Base-by-base conservation (phyloP, 352 stramenopile species). In the Thalassiosira pacifica region DNA sequence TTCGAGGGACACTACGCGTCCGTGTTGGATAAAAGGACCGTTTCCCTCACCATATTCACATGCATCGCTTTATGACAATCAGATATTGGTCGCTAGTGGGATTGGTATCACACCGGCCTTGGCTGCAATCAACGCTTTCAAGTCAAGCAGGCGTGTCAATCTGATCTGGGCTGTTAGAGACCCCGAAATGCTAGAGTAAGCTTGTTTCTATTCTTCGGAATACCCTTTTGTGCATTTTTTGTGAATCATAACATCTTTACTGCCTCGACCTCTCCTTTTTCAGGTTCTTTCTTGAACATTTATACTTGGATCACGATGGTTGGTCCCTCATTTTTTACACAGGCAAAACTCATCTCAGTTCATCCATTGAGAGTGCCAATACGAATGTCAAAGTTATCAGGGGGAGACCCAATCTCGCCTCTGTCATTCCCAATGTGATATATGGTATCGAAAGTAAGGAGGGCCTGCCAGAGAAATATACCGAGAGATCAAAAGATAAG, bases 261-360 rank as follows among this genome's bases (percentile, higher is more conserved):
- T n/a, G n/a, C n/a, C n/a, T n/a, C n/a, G n/a, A n/a, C n/a, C n/a
- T n/a, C n/a, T n/a, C n/a, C n/a, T 27, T 76, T 52, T 45, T n/a
- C 31, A 82, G 75, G 24, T 92, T 92, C 69, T 90, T 91, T 42
- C 40, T 91, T 2, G 59, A 84, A 3, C 68, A 87, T 26, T 40
- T 82, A 31, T 83, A 86, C 32, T 68, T 92, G 19, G 84, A 90
- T 19, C 63, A 89, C 27, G 32, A 81, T 68, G 87, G 72, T 27
- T 85, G 74, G 59, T 90, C 85, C 40, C 63, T 91, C 8, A 88
- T 91, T 22, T 91, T 87, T 66, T 91, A 91, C 61, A 91, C 85
- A 16, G 85, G 85, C 1, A 87, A 84, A 31, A 66, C 60, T 26
- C 26, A 32, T 37, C 66, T 91, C 13, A 60, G 27, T 1, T 65